Conservation (phyloP, 2,329 filamentous ascomycete genomes). For the Pestalotiopsis sp. region DNA sequence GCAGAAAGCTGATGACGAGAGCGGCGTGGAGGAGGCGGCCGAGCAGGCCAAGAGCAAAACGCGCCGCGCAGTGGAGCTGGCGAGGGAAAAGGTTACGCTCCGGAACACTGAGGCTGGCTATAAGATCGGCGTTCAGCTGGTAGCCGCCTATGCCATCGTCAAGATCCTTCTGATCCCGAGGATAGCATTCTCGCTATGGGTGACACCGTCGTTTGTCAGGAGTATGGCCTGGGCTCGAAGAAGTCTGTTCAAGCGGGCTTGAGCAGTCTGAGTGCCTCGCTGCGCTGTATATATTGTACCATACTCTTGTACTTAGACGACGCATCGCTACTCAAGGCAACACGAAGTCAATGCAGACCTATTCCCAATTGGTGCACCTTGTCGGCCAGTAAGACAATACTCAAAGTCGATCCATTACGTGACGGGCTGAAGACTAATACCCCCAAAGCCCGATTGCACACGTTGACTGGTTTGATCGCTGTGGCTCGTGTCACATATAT, state of each 20-base stretch:
- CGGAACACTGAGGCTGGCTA: conserved; percentile 40
- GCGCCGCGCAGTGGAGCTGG: conserved; percentile 23
- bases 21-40: conserved; percentile 17
- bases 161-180: conserved; percentile 82
- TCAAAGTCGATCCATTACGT: too few species aligned
- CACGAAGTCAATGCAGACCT: background rate
- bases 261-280: background rate
- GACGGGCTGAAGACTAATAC: too few species aligned
- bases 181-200: conserved; percentile 80
- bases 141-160: conserved; percentile 87
- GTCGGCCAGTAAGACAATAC: too few species aligned
- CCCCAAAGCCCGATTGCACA: background rate
- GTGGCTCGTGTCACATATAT: background rate
- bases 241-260: conserved; percentile 23
- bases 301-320: background rate
- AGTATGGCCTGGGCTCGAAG: conserved; percentile 50
- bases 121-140: conserved; percentile 69
- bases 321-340: background rate
- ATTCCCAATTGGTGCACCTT: too few species aligned
- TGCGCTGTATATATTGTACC: background rate
- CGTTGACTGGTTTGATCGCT: background rate
- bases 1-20: conserved; percentile 23
- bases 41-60: conserved; percentile 18
- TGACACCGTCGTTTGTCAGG: conserved; percentile 88
- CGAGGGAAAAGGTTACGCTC: conserved; percentile 25